These are phyloP conservation scores for Kitagawia praeruptora DNA, from an alignment of 129 eudicot genomes.

Conservation along the genomic window DNA sequence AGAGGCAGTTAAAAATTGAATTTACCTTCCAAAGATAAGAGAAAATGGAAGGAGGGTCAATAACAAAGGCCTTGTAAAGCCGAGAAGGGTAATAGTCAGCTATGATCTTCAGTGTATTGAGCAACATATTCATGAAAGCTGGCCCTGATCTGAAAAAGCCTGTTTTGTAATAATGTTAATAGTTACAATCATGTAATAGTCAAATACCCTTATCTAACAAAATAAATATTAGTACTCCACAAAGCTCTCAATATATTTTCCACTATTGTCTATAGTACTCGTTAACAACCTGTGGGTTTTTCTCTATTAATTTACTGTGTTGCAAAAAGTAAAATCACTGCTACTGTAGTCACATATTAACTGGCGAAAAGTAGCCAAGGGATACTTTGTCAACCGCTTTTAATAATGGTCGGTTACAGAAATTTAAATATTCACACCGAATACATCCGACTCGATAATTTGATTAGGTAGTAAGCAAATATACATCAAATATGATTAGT, in stretches of 20 bases:
- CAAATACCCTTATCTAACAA: neutral
- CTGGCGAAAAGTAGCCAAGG: neutral
- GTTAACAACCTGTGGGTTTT: neutral
- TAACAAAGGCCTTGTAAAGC: conserved; percentile 79
- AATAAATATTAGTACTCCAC: neutral
- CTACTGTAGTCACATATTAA: neutral
- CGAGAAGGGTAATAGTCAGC: conserved; percentile 85
- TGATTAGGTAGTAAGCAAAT: too few relatives aligned
- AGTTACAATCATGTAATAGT: neutral
- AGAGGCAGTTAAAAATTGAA: neutral
- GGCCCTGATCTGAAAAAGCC: conserved; percentile 99
- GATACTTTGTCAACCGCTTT: neutral
- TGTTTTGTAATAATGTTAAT: conserved; percentile 21
- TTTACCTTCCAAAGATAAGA: conserved; percentile 96
- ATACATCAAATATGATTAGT: too few relatives aligned
- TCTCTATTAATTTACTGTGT: neutral
- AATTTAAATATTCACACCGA: neutral
- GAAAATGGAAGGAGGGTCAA: conserved; percentile 92
- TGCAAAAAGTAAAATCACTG: neutral
- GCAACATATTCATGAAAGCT: conserved; percentile 86
- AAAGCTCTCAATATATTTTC: neutral
- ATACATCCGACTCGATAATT: neutral
- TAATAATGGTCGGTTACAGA: neutral
- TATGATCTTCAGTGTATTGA: conserved; percentile 72
- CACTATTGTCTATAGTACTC: neutral